Evolutionary conservation across 2,329 filamentous ascomycete genomes (phyloP).

Genomic region (Ophiocordyceps polyrhachis-furcata): DNA sequence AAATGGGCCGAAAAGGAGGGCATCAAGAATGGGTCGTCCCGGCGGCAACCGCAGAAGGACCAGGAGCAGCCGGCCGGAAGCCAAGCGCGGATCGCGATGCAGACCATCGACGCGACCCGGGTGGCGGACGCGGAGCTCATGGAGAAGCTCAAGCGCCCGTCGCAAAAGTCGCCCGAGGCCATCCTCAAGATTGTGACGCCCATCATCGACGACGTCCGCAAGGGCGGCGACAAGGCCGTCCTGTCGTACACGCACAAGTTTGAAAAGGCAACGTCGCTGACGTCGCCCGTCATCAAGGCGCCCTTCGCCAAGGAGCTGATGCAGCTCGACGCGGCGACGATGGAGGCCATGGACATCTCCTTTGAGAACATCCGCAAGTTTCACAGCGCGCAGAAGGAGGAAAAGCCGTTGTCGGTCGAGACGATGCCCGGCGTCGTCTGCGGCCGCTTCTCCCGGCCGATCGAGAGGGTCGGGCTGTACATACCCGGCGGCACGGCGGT

Average conservation of each 20-base stretch:
- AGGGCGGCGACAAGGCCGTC: constrained; percentile 70
- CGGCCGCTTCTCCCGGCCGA: constrained; percentile 78
- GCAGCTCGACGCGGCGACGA: constrained; percentile 67
- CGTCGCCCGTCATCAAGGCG: constrained; percentile 71
- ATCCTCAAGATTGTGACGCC: constrained; percentile 83
- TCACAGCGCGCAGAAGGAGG: constrained; percentile 77
- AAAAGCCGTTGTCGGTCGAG: constrained; percentile 67
- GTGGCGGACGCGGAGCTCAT: constrained; percentile 46
- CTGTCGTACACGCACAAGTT: constrained; percentile 95
- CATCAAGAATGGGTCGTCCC: constrained; percentile 25
- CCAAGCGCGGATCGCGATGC: constrained; percentile 57
- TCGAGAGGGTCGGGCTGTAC: constrained; percentile 91
- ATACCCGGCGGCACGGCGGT: constrained; percentile 93
- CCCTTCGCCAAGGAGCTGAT: constrained; percentile 77
- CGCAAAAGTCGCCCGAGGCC: constrained; percentile 83
- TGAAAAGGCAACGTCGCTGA: constrained; percentile 83
- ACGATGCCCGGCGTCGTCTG: constrained; percentile 97
- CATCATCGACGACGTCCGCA: constrained; percentile 75
- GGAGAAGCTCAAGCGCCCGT: constrained; percentile 67
- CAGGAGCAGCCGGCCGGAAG: constrained; percentile 12
- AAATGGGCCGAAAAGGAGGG: constrained; percentile 77
- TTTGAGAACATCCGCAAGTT: constrained; percentile 92
- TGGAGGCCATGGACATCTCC: constrained; percentile 79
- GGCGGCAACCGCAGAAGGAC: constrained; percentile 16
- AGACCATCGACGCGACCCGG: constrained; percentile 50